A percentile compares a stretch with the other conserved stretches of the same genome.
phyloP scores from a whole-genome alignment of 495 filamentous ascomycete genomes.

The Neurospora sp. region DNA sequence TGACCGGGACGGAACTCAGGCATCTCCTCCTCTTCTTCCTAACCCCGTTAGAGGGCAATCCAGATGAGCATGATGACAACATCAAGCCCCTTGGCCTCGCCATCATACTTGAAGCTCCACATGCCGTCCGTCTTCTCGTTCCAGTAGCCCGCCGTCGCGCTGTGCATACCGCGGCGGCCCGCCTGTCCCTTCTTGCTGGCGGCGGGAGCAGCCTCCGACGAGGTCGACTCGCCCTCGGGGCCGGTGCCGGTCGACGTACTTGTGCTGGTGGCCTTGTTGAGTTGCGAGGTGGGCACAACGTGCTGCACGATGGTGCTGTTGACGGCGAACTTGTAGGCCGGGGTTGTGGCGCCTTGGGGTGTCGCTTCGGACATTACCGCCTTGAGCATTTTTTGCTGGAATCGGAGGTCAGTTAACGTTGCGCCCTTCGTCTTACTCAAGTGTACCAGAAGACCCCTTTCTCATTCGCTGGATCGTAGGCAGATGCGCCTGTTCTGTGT shows the following conservation, averaged over 20 bases:
- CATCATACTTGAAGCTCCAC: conserved; percentile 95
- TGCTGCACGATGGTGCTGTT: conserved; percentile 99
- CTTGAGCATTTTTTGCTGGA: conserved; percentile 75
- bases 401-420: not conserved
- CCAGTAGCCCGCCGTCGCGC: conserved; percentile 90
- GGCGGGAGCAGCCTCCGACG: conserved; percentile 32
- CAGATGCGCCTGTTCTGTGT: not conserved
- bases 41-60: conserved; percentile 47
- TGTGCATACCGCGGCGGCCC: conserved; percentile 91
- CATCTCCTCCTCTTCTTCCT: not conserved
- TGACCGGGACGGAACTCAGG: not conserved
- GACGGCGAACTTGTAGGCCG: conserved; percentile 78
- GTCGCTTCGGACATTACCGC: conserved; percentile 74
- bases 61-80: conserved; percentile 87
- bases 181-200: conserved; percentile 43
- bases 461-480: not conserved
- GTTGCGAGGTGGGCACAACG: conserved; percentile 43
- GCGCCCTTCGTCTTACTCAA: not conserved
- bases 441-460: not conserved
- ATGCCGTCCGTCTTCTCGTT: conserved; percentile 95
- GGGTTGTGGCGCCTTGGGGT: conserved; percentile 36
- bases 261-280: conserved; percentile 40
- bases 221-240: conserved; percentile 23
- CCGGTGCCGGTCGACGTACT: conserved; percentile 27
- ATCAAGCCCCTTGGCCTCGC: conserved; percentile 76